Evolutionary conservation across 352 stramenopile species (phyloP), one percentile per base, ranked within the genome.

Genomic region (Aphanomyces stellatus): DNA sequence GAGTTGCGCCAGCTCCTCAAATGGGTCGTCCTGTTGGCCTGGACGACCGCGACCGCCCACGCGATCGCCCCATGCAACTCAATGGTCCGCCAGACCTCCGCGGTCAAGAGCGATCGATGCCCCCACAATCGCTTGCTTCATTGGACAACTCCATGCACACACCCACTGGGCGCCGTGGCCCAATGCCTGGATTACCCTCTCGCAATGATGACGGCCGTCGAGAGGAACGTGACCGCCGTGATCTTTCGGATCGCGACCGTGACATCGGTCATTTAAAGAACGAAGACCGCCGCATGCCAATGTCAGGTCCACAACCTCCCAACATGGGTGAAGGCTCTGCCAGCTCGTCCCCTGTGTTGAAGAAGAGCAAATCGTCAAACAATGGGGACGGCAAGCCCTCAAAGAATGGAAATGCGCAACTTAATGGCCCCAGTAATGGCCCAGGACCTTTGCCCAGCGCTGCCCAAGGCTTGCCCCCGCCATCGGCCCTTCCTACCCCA

Each of bases 331-430:
- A 37, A 60, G 27, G 73, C 74, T 80, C 79, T 0, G 74, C 72
- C 4, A 74, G 69, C 30, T 84, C 80, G 24, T 87, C 79, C 17
- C 84, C 85, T 0, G 85, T 85, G 3, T 69, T 83, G 24, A 93
- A 93, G 74, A 93, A 93, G 69, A 76, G 79, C 10, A 93, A 93
- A 70, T 74, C 80, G 4, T 19, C 30, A 11, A 88, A 81, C 53
- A 78, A 77, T 10, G 69, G 69, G 11, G 59, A 65, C 4, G n/a
- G 25, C 27, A 53, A 55, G 35, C 57, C 60, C 22, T 67, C 60
- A 33, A 59, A 34, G 25, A 51, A 41, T 41, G 25, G 25, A 64
- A 53, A 31, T 30, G 35, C 25, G 30, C 56, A 64, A 64, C 41
- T 19, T 46, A 46, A 46, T 46, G 37, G 37, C 37, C n/a, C 37